phyloP scores from a whole-genome alignment of 2,329 filamentous ascomycete genomes.

The Aspergillus amoenus region DNA sequence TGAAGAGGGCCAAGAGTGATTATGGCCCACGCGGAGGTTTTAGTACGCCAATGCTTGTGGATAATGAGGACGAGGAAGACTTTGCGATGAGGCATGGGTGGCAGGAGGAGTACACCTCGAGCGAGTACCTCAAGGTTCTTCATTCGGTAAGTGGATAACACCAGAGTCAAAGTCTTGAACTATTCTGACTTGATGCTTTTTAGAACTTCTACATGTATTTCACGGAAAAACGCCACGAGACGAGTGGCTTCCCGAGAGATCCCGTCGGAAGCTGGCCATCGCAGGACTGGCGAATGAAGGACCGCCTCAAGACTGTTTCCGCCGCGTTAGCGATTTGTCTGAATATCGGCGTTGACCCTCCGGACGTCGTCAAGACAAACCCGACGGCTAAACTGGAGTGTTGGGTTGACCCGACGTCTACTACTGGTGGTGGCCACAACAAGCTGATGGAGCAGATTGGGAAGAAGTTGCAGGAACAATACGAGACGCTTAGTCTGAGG shows the following conservation, averaged over 20 bases:
- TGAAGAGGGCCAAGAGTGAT: conserved; percentile 55
- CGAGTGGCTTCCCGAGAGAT: conserved; percentile 78
- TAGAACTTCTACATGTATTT: conserved; percentile 99
- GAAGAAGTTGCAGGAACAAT: conserved; percentile 92
- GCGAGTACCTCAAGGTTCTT: conserved; percentile 81
- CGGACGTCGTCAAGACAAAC: conserved; percentile 92
- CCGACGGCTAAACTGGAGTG: conserved; percentile 93
- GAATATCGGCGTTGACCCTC: conserved; percentile 96
- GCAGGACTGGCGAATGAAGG: conserved; percentile 96
- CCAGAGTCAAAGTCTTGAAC: background rate
- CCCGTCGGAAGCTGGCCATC: conserved; percentile 56
- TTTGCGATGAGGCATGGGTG: conserved; percentile 77
- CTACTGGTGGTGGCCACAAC: conserved; percentile 68
- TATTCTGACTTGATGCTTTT: conserved; percentile 7
- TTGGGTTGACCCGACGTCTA: conserved; percentile 88
- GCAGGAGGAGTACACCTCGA: conserved; percentile 86
- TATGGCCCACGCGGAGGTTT: conserved; percentile 45
- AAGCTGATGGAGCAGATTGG: conserved; percentile 94
- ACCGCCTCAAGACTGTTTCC: conserved; percentile 93
- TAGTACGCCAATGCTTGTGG: conserved; percentile 32
- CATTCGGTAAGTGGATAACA: conserved; percentile 64
- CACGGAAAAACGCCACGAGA: conserved; percentile 96
- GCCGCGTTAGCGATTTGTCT: conserved; percentile 91
- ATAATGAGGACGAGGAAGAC: conserved; percentile 47
- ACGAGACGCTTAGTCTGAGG: conserved; percentile 89